Conservation (phyloP, 2,329 filamentous ascomycete species). For the Biscogniauxia sp. region DNA sequence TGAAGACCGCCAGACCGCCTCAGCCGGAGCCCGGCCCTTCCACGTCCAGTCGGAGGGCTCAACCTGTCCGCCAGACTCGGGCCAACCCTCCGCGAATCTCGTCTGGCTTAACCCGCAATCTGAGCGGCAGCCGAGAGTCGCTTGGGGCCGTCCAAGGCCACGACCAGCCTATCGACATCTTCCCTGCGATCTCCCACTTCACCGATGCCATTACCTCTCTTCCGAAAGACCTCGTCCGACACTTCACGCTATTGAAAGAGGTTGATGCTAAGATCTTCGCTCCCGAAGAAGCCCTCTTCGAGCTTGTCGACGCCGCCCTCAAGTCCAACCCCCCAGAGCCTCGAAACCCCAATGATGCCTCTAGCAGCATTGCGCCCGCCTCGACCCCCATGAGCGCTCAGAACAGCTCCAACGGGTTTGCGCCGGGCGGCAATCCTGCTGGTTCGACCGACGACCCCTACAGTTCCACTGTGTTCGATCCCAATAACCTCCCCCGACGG, state of each 20-base stretch:
- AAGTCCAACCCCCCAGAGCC: slow-evolving; percentile 48
- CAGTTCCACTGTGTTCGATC: slow-evolving; percentile 48
- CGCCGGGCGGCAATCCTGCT: slow-evolving; percentile 36
- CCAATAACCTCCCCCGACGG: slow-evolving; percentile 62
- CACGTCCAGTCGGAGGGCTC: slow-evolving; percentile 57
- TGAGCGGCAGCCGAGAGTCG: slow-evolving; percentile 42
- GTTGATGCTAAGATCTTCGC: slow-evolving; percentile 95
- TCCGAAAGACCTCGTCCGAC: slow-evolving; percentile 90
- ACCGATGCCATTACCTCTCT: slow-evolving; percentile 89
- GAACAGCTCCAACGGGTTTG: slow-evolving; percentile 45
- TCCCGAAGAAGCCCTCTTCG: slow-evolving; percentile 77
- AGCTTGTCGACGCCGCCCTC: slow-evolving; percentile 66
- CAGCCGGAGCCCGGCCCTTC: slow-evolving; percentile 36
- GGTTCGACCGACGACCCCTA: slow-evolving; percentile 44
- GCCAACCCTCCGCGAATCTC: slow-evolving; percentile 61
- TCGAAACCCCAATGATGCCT: slow-evolving; percentile 43
- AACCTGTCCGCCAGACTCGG: slow-evolving; percentile 64
- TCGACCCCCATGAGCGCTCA: slow-evolving; percentile 50
- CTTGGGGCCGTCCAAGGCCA: slow-evolving; percentile 42
- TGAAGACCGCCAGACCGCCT: slow-evolving; percentile 55
- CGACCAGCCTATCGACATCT: slow-evolving; percentile 64
- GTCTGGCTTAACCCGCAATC: slow-evolving; percentile 44
- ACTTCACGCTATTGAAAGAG: slow-evolving; percentile 94
- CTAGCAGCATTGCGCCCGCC: slow-evolving; percentile 39
- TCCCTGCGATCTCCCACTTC: slow-evolving; percentile 70